These are phyloP conservation scores for Aspergillus conjunctus DNA, from an alignment of 495 filamentous ascomycete species.

Conservation along the genomic window DNA sequence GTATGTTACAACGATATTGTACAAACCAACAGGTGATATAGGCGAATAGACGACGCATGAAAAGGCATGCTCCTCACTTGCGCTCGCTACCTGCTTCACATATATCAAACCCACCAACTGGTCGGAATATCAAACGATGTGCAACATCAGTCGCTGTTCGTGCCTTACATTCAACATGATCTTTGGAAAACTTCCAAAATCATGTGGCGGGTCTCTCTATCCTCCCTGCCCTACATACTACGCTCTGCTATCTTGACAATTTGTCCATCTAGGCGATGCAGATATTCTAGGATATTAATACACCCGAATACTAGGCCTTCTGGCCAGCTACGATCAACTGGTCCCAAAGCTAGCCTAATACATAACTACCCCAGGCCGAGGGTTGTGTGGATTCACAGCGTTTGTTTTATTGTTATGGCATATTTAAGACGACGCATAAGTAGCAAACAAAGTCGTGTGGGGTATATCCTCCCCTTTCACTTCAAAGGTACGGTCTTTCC, in stretches of 20 bases:
- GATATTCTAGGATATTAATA: neutral
- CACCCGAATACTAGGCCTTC: too few species aligned
- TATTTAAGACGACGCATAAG: too few species aligned
- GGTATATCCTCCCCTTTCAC: neutral
- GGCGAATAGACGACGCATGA: conserved; percentile 30
- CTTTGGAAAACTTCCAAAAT: neutral
- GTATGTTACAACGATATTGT: conserved; percentile 98
- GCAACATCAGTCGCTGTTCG: neutral
- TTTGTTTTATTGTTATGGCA: too few species aligned
- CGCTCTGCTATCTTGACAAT: neutral
- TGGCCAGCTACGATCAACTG: too few species aligned
- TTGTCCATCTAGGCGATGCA: neutral
- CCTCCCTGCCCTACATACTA: neutral
- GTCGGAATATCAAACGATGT: neutral
- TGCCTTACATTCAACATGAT: neutral
- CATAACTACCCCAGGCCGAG: too few species aligned
- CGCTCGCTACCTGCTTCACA: neutral
- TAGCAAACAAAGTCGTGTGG: too few species aligned
- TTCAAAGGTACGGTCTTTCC: neutral
- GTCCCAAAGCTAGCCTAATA: too few species aligned
- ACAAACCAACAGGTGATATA: conserved; percentile 75
- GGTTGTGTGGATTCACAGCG: too few species aligned
- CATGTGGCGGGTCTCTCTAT: neutral
- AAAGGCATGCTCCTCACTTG: neutral
- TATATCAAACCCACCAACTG: neutral